Percentiles rank a stretch among this genome's conserved stretches.
These are phyloP conservation scores for Termitomyces sp. DNA, from an alignment of 768 basidiomycete species.

Conservation along the genomic window DNA sequence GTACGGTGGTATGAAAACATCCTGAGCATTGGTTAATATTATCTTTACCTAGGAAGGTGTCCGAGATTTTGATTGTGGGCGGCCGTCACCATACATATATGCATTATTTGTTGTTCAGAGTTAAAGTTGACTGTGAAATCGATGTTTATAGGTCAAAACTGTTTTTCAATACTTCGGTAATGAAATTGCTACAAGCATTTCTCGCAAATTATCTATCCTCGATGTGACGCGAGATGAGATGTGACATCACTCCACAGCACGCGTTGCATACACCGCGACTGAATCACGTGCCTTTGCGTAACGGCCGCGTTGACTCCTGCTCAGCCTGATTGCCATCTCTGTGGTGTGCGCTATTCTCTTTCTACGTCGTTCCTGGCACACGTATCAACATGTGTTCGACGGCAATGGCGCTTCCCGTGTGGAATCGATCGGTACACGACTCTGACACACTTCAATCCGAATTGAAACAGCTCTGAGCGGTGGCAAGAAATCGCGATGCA, in stretches of 20 bases:
- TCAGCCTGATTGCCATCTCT: too few relatives aligned
- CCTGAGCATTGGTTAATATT: not conserved
- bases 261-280: too few relatives aligned
- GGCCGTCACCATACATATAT: too few relatives aligned
- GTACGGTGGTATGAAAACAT: not conserved
- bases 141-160: too few relatives aligned
- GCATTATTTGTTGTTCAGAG: too few relatives aligned
- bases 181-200: too few relatives aligned
- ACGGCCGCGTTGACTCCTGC: conserved; percentile 13
- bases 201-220: too few relatives aligned
- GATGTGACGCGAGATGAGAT: too few relatives aligned
- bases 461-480: conserved; percentile 50
- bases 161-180: too few relatives aligned
- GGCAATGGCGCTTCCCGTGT: conserved; percentile 42
- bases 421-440: conserved; percentile 24
- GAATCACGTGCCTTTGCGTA: conserved; percentile 1
- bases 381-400: conserved; percentile 41
- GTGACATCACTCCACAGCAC: too few relatives aligned
- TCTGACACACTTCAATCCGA: conserved; percentile 51
- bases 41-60: not conserved
- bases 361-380: conserved; percentile 40
- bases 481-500: conserved; percentile 32
- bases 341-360: conserved; percentile 40
- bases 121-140: too few relatives aligned
- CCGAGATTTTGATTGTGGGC: not conserved